Base-by-base conservation (phyloP, 169 alveolate genomes). In the Hepatocystis sp. region DNA sequence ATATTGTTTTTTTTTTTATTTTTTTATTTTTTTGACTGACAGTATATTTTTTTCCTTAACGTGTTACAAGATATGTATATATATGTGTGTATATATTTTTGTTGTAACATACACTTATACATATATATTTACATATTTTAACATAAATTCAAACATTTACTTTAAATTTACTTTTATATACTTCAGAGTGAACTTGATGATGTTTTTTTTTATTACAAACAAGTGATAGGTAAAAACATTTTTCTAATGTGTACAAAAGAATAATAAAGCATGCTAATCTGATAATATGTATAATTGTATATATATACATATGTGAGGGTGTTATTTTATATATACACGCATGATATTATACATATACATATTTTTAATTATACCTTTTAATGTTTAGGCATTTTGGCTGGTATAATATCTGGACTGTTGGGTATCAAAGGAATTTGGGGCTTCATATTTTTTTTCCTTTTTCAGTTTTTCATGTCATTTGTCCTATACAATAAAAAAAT, bases 121-220 rank as follows among this genome's bases (percentile, higher is more conserved):
- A 44, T 34, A 71, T 63, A 40, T 47, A 71, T 55, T 11, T 19
- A 36, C 17, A 28, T 17, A 52, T 15, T 30, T 23, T 55, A 11
- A 68, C n/a, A 27, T 23, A 28, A 4, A 21, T 52, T 15, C 39
- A 21, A 11, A 39, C 23, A 53, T 46, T 27, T 34, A 47, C 63
- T 46, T 23, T 64, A 42, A 56, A 56, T 67, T 36, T 53, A 17
- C 13, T 13, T 56, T 71, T 42, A n/a, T 56, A 46, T 58, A 19
- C 65, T 30, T 11, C 66, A 71, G 86, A 71, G 58, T 34, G 86
- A 71, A 58, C 55, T 71, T 71, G 86, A 71, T 44, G 86, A 71
- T 51, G 86, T 39, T 71, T 71, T 71, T 71, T 71, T 71, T 58
- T 71, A 71, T 56, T 71, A 52, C 28, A 71, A 71, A 30, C 86